Evolutionary conservation across 306 rosid species (phyloP), one percentile per base, ranked within the genome.

Genomic region (Lagenaria siceraria): DNA sequence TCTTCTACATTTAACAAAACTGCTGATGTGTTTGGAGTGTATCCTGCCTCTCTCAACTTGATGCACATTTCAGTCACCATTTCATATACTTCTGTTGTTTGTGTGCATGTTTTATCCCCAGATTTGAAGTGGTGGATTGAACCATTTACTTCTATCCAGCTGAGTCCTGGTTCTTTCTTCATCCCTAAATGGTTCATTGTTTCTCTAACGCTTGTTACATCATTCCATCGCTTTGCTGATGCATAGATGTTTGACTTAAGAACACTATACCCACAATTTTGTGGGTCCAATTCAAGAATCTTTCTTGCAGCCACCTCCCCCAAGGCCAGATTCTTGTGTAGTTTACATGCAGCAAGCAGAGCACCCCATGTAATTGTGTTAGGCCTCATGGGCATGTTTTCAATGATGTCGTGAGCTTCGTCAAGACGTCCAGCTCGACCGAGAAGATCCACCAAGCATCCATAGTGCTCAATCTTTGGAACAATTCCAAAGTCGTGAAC

Each of bases 181-280:
- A 87, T 84, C 17, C 91, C 90, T 51, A 15, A 76, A 42, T 79
- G 78, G 33, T 80, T 81, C 90, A 90, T 78, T 78, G 58, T 81
- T 65, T 76, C 85, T 82, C 96, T 83, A 75, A 88, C 60, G 15
- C 75, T 55, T 56, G 87, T 80, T 63, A 82, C 96, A 72, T 86
- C 86, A 77, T 38, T 74, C 93, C 96, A 88, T 90, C 87, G 88
- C 24, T 79, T 84, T 62, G 46, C 83, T 8, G 82, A 76, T 48
- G 96, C 96, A 63, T 88, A 88, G n/a, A 90, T 81, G 84, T 90
- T 90, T 17, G 91, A 90, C 86, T 86, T 81, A 66, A 90, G 84
- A 79, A 88, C 85, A 63, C 81, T 83, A 51, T 88, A 86, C 17
- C 91, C 93, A 70, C 81, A 74, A 27, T 81, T 87, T 54, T 80